A percentile compares a stretch with the other conserved stretches of the same genome.
These are phyloP conservation scores for Solanum arcanum DNA, from an alignment of 257 asterid genomes.

Conservation along the genomic window DNA sequence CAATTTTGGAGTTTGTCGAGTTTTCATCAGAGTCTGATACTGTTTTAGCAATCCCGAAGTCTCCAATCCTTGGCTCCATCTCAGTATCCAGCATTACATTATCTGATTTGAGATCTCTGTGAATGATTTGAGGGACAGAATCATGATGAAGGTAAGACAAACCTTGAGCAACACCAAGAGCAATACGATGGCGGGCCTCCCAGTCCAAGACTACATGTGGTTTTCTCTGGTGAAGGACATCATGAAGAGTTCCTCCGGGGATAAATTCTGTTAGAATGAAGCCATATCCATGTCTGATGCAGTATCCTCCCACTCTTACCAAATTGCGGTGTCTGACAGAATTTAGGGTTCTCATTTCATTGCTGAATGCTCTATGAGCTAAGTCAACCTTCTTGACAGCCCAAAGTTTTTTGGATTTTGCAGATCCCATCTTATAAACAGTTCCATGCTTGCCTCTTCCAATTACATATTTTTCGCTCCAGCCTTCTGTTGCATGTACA, in stretches of 20 bases:
- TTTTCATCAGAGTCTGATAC: constrained; percentile 22
- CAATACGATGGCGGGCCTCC: constrained; percentile 31
- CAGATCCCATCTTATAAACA: not conserved
- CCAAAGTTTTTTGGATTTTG: not conserved
- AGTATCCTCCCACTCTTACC: constrained; percentile 41
- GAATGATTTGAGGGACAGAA: constrained; percentile 41
- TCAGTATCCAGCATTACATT: constrained; percentile 39
- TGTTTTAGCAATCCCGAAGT: constrained; percentile 36
- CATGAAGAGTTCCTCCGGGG: constrained; percentile 37
- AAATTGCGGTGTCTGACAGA: constrained; percentile 36
- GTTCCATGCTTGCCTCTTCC: constrained; percentile 47
- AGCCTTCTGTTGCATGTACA: constrained; percentile 37
- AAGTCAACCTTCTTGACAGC: constrained; percentile 29
- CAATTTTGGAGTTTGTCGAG: constrained; percentile 17
- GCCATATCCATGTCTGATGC: constrained; percentile 29
- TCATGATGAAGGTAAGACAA: constrained; percentile 45
- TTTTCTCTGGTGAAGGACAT: constrained; percentile 24
- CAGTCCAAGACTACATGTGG: constrained; percentile 20
- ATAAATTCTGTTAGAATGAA: constrained; percentile 32
- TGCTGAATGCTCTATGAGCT: constrained; percentile 11
- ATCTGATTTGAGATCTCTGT: constrained; percentile 38
- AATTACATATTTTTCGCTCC: constrained; percentile 36
- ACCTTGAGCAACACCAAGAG: constrained; percentile 43
- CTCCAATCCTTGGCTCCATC: constrained; percentile 38
- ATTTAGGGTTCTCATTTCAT: constrained; percentile 25